Conservation (phyloP, 2,329 filamentous ascomycete species). For the Cladosporium sp. region DNA sequence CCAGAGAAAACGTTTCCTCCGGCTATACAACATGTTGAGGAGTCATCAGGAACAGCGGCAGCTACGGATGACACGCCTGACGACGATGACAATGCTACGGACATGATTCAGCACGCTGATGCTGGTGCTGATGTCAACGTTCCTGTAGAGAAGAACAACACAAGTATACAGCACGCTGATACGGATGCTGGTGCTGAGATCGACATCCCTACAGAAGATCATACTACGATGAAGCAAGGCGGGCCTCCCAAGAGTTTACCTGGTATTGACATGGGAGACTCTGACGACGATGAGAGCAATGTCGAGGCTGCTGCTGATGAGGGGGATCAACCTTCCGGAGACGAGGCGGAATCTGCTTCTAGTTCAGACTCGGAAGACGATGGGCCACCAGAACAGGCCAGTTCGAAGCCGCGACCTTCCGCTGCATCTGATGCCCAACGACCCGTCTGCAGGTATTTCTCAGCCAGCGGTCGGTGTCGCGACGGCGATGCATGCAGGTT, state of each 20-base stretch:
- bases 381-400: constrained; percentile 34
- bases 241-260: not conserved
- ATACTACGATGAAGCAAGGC: too few species aligned
- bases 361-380: constrained; percentile 30
- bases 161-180: not conserved
- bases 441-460: constrained; percentile 28
- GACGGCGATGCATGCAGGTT: constrained; percentile 31
- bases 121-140: not conserved
- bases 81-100: too few species aligned
- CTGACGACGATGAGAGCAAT: not conserved
- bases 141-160: not conserved
- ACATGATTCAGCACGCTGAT: not conserved
- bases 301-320: not conserved
- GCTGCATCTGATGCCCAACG: constrained; percentile 1
- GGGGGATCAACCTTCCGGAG: constrained; percentile 25
- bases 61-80: not conserved
- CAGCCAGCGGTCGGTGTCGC: constrained; percentile 28
- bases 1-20: not conserved
- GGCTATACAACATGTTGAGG: not conserved
- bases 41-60: not conserved
- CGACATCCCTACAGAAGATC: not conserved
- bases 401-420: constrained; percentile 30
- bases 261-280: constrained; percentile 10
- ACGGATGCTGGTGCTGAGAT: too few species aligned
- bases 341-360: constrained; percentile 28